A percentile compares a stretch with the other conserved stretches of the same genome.
These are phyloP conservation scores for Sedum album DNA, from an alignment of 164 flowering plant species.

Conservation along the genomic window DNA sequence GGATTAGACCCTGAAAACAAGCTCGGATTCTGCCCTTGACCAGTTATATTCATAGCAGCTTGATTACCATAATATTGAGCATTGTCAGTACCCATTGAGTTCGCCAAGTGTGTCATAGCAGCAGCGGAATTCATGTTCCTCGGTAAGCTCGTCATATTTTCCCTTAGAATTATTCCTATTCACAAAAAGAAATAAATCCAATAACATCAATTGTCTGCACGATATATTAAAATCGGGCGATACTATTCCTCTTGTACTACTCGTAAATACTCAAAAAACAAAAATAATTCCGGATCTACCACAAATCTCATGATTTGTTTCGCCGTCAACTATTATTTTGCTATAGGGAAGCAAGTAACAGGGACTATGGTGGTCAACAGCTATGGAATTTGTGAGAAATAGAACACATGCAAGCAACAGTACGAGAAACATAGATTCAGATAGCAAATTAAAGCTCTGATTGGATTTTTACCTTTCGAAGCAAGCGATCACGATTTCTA, in stretches of 20 bases:
- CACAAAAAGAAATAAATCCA: neutral
- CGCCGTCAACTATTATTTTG: neutral
- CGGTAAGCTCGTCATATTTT: neutral
- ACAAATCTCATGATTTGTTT: neutral
- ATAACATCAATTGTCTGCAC: neutral
- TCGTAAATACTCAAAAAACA: neutral
- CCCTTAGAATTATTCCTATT: neutral
- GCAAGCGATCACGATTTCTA: neutral
- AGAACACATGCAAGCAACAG: neutral
- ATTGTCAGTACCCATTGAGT: neutral
- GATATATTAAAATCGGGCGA: neutral
- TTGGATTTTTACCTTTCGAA: neutral
- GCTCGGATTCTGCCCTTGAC: neutral
- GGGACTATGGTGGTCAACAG: no score
- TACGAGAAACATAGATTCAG: neutral
- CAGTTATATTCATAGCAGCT: neutral
- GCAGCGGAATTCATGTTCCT: neutral
- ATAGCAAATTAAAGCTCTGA: neutral
- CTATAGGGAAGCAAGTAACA: neutral
- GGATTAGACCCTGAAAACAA: constrained; percentile 2
- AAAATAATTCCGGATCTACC: neutral
- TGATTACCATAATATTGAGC: neutral
- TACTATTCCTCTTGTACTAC: neutral
- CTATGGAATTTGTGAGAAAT: neutral
- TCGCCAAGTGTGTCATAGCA: neutral